Evolutionary conservation across 2,329 filamentous ascomycete genomes (phyloP), one percentile per base, ranked within the genome.

Genomic region (Aspergillus udagawae): DNA sequence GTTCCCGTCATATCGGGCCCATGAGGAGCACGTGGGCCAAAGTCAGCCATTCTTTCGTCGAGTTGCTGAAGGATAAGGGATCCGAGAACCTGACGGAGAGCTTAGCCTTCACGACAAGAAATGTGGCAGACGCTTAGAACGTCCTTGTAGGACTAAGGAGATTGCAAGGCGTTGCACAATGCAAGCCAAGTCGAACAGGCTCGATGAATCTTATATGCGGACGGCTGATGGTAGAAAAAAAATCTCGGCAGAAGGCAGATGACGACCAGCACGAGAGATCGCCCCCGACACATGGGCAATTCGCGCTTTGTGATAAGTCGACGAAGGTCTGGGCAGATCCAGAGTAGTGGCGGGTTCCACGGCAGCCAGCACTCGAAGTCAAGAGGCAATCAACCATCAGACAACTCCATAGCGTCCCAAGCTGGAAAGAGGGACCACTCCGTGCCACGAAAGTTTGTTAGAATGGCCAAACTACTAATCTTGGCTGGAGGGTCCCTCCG

Each of bases 1-100:
- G 67, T 73, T 53, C 75, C 77, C 52, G 71, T 67, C 72, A 79
- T 76, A 60, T 79, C 78, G 25, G 78, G 77, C 56, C 78, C 78
- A 69, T 80, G 77, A 59, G 78, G 78, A 61, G 77, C 76, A 60
- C 70, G 72, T 52, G 69, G 71, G 58, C 73, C 74, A 61, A 72
- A 71, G 53, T 74, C 72, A 52, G 74, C 55, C 74, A 76, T 76
- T 45, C 51, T 62, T 59, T 54, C 48, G 55, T 58, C 50, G 44
- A 58, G 53, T 47, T 25, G 58, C 28, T 44, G 32, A 52, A 56
- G 45, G 8, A 49, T 49, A 47, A 20, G 58, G 57, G 47, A 49
- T 51, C 57, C 56, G 57, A 59, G 49, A 51, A 41, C 49, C 54
- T 35, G 32, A 49, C 21, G 53, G 51, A 47, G 42, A 25, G 60